Percentiles rank a stretch among this genome's conserved stretches.
phyloP scores from a whole-genome alignment of 2,329 filamentous ascomycete species.

The Sclerotinia minor region DNA sequence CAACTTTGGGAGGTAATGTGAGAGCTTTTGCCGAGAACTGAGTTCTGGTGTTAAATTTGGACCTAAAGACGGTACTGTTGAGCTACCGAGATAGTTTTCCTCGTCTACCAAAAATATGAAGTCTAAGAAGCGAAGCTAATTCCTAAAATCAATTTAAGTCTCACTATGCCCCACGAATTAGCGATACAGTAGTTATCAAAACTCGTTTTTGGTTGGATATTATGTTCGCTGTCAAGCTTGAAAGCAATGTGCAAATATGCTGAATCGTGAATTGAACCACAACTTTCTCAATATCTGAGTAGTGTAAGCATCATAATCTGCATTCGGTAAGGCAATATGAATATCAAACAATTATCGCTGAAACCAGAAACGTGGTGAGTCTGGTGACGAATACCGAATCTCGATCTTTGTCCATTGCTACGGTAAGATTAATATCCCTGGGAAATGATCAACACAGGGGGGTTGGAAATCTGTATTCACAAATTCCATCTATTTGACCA shows the following conservation, averaged over 20 bases:
- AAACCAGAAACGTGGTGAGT: not conserved
- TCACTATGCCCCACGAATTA: not conserved
- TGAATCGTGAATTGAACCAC: not conserved
- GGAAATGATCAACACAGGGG: constrained; percentile 15
- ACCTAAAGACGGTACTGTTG: not conserved
- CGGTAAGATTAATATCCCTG: not conserved
- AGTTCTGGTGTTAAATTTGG: not conserved
- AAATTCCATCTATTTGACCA: not conserved
- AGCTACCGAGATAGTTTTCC: not conserved
- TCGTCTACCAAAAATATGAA: not conserved
- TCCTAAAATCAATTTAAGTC: not conserved
- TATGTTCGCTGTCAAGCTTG: not conserved
- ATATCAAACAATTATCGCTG: not conserved
- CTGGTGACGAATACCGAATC: not conserved
- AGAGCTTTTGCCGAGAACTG: not conserved
- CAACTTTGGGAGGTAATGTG: not conserved
- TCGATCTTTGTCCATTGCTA: not conserved
- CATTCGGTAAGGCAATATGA: not conserved
- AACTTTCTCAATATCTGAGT: too few relatives aligned
- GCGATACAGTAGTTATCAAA: not conserved
- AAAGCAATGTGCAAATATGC: not conserved
- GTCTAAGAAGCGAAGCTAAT: not conserved
- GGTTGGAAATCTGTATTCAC: not conserved
- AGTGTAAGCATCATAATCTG: not conserved
- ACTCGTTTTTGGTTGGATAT: not conserved